phyloP scores from a whole-genome alignment of 257 asterid genomes.

The Solanum paucissectum region DNA sequence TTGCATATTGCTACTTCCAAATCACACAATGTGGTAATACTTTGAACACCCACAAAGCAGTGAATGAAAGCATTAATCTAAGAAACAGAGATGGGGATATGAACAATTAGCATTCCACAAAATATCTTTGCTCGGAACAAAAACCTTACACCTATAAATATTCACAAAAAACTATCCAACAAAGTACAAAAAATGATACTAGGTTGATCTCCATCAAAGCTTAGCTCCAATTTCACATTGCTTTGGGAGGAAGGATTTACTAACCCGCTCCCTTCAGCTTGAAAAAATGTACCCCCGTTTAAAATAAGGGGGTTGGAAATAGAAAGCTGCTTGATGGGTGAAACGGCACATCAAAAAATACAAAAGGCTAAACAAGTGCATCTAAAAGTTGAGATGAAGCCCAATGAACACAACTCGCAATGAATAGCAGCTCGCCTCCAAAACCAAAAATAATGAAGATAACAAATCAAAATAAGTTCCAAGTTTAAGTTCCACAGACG shows the following conservation, averaged over 20 bases:
- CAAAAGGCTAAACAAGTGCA: neutral
- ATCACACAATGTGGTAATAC: slow-evolving; percentile 67
- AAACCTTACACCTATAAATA: neutral
- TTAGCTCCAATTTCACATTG: neutral
- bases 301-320: neutral
- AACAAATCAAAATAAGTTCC: neutral
- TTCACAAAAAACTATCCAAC: neutral
- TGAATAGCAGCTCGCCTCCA: neutral
- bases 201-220: neutral
- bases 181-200: neutral
- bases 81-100: neutral
- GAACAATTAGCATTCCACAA: neutral
- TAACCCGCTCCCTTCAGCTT: neutral
- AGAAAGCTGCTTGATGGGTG: neutral
- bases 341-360: neutral
- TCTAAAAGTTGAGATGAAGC: neutral
- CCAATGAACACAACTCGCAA: neutral
- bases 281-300: neutral
- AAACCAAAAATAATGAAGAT: neutral
- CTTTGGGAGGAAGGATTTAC: neutral
- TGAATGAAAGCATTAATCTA: slow-evolving; percentile 82
- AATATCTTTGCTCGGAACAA: neutral
- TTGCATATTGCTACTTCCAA: slow-evolving; percentile 73
- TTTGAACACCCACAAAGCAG: slow-evolving; percentile 84
- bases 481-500: neutral